These are phyloP conservation scores for Pilobolus umbonatus DNA, from an alignment of 192 early-diverging fungal genomes.

Conservation along the genomic window DNA sequence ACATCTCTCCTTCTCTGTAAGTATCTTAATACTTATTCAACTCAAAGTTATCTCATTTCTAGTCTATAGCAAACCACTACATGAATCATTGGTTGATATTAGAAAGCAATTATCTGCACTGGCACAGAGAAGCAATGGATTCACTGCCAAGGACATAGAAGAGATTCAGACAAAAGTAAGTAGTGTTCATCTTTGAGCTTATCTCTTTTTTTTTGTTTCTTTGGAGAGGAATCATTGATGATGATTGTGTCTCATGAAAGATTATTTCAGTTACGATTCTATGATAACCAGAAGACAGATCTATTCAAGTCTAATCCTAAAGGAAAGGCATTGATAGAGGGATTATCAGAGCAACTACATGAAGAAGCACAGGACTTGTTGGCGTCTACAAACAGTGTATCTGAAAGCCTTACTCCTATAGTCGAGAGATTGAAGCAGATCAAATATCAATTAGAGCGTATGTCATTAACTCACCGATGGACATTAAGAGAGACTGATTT, in stretches of 20 bases:
- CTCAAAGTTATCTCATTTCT: neutral
- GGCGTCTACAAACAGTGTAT: slow-evolving; percentile 31
- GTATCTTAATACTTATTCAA: neutral
- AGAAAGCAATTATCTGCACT: slow-evolving; percentile 51
- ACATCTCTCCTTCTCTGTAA: slow-evolving; percentile 51
- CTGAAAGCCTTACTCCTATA: slow-evolving; percentile 26
- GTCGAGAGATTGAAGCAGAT: slow-evolving; percentile 55
- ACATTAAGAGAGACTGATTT: slow-evolving; percentile 77
- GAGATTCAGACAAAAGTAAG: slow-evolving; percentile 63
- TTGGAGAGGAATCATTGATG: too few species aligned
- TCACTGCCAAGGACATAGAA: slow-evolving; percentile 37
- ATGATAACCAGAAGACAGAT: slow-evolving; percentile 72
- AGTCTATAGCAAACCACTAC: slow-evolving; percentile 53
- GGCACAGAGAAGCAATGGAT: slow-evolving; percentile 31
- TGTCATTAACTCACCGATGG: slow-evolving; percentile 72
- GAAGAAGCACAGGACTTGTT: slow-evolving; percentile 75
- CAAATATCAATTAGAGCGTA: slow-evolving; percentile 68
- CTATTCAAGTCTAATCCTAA: slow-evolving; percentile 54
- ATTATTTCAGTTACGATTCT: slow-evolving; percentile 54
- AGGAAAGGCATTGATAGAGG: slow-evolving; percentile 81
- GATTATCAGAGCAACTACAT: slow-evolving; percentile 78
- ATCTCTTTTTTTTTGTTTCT: too few species aligned
- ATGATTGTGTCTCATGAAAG: too few species aligned
- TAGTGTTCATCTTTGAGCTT: neutral
- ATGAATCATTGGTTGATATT: slow-evolving; percentile 68